phyloP scores from a whole-genome alignment of 345 rosid species.

The Populus pruinosa region DNA sequence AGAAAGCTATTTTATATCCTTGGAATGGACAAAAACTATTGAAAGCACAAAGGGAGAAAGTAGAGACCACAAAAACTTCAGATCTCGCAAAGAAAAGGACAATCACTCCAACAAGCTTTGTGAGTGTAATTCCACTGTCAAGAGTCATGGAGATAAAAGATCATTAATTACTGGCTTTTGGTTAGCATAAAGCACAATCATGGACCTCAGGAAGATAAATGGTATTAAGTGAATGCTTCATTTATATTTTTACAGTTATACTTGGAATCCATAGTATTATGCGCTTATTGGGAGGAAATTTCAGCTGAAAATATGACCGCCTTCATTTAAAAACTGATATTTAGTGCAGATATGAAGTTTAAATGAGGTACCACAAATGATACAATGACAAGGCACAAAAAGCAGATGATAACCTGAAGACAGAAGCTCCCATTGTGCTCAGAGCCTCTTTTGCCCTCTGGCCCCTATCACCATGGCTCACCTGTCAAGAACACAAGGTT shows the following conservation, averaged over 20 bases:
- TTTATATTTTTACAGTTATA: not conserved
- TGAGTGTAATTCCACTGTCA: slow-evolving; percentile 85
- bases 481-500: slow-evolving; percentile 1
- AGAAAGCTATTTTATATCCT: not conserved
- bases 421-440: slow-evolving; percentile 26
- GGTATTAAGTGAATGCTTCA: not conserved
- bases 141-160: not conserved
- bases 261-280: not conserved
- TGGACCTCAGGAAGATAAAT: not conserved
- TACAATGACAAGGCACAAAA: not conserved
- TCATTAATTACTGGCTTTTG: not conserved
- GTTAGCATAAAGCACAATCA: not conserved
- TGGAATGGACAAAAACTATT: not conserved
- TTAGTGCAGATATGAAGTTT: not conserved
- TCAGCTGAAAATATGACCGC: no score
- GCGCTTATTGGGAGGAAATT: no score
- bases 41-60: slow-evolving; percentile 19
- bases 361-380: not conserved
- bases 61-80: slow-evolving; percentile 80
- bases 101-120: slow-evolving; percentile 85
- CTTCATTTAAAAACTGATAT: not conserved
- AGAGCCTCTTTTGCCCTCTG: slow-evolving; percentile 19
- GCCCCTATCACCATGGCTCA: slow-evolving; percentile 13
- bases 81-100: slow-evolving; percentile 87
- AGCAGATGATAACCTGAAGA: slow-evolving; percentile 17